Percentiles rank a stretch among this genome's conserved stretches.
These are phyloP conservation scores for Mycena galericulata DNA, from an alignment of 768 basidiomycete species.

Conservation along the genomic window DNA sequence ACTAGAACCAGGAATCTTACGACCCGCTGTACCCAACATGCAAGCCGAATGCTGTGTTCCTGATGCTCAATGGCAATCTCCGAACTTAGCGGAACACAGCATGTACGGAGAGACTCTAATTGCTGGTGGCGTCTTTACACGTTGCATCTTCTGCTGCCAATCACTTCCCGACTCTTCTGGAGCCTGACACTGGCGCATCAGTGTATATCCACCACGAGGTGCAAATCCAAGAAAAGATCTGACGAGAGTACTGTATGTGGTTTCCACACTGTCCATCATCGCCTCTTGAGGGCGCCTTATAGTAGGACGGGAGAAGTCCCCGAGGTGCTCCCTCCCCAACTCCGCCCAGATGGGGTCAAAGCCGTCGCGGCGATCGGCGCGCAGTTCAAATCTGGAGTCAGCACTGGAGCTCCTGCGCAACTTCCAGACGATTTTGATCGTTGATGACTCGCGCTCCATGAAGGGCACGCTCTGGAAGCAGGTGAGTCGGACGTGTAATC, in stretches of 20 bases:
- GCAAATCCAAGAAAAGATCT: background rate
- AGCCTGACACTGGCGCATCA: background rate
- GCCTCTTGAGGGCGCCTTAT: slow-evolving; percentile 2
- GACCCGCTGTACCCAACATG: too few species aligned
- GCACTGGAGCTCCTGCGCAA: slow-evolving; percentile 29
- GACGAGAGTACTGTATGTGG: slow-evolving; percentile 32
- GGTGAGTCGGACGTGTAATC: slow-evolving; percentile 41
- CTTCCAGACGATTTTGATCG: slow-evolving; percentile 65
- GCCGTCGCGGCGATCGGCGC: slow-evolving; percentile 18
- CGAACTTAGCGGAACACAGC: too few species aligned
- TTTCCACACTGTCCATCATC: slow-evolving; percentile 16
- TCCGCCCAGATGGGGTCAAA: slow-evolving; percentile 23
- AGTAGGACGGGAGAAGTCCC: background rate
- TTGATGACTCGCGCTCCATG: slow-evolving; percentile 71
- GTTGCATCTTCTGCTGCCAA: too few species aligned
- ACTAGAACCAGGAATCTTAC: too few species aligned
- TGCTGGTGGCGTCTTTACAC: too few species aligned
- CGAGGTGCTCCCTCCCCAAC: background rate
- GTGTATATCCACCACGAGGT: slow-evolving; percentile 7
- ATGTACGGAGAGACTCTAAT: too few species aligned
- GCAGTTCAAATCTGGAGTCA: slow-evolving; percentile 7
- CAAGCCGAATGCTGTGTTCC: too few species aligned
- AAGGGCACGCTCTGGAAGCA: slow-evolving; percentile 57
- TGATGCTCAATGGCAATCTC: too few species aligned
- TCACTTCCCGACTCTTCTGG: background rate